Percentiles rank a stretch among this genome's conserved stretches.
These are phyloP conservation scores for Mycena kentingensis DNA, from an alignment of 768 basidiomycete genomes.

Conservation along the genomic window DNA sequence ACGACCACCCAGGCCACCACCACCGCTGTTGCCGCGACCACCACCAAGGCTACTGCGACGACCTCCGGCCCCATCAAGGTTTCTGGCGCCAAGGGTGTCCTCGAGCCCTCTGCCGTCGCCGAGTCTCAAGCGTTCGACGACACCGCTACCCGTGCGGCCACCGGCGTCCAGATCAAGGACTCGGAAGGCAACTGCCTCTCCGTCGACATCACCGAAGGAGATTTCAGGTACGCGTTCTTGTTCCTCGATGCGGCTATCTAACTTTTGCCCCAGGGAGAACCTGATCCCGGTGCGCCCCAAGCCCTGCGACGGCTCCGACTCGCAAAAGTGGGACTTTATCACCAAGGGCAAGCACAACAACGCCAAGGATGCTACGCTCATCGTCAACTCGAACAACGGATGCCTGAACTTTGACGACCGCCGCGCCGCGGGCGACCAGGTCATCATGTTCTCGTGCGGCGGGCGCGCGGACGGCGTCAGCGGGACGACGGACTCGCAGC, in stretches of 20 bases:
- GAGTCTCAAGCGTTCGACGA: slow-evolving; percentile 25
- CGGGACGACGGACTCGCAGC: slow-evolving; percentile 15
- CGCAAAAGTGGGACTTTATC: slow-evolving; percentile 34
- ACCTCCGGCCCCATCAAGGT: too few relatives aligned
- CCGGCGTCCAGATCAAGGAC: slow-evolving; percentile 30
- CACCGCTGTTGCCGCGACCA: too few relatives aligned
- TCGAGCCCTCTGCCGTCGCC: slow-evolving; percentile 23
- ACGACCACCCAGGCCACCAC: too few relatives aligned
- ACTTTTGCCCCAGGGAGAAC: too few relatives aligned
- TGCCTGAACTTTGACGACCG: slow-evolving; percentile 23
- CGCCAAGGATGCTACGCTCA: neutral
- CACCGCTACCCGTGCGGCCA: slow-evolving; percentile 32
- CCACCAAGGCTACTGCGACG: too few relatives aligned
- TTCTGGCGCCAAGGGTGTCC: too few relatives aligned
- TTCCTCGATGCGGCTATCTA: too few relatives aligned
- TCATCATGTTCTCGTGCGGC: slow-evolving; percentile 22
- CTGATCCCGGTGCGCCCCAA: slow-evolving; percentile 32
- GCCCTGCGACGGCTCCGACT: slow-evolving; percentile 30
- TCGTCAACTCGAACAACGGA: slow-evolving; percentile 12
- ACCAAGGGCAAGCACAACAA: slow-evolving; percentile 22
- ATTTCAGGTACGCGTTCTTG: too few relatives aligned
- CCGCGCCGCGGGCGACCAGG: slow-evolving; percentile 21
- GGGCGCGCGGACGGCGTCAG: slow-evolving; percentile 23
- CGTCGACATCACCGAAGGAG: slow-evolving; percentile 29
- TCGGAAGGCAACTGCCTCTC: slow-evolving; percentile 28